A percentile compares a stretch with the other conserved stretches of the same genome.
phyloP scores from a whole-genome alignment of 2,329 filamentous ascomycete genomes.

The Diaporthe caulivora region DNA sequence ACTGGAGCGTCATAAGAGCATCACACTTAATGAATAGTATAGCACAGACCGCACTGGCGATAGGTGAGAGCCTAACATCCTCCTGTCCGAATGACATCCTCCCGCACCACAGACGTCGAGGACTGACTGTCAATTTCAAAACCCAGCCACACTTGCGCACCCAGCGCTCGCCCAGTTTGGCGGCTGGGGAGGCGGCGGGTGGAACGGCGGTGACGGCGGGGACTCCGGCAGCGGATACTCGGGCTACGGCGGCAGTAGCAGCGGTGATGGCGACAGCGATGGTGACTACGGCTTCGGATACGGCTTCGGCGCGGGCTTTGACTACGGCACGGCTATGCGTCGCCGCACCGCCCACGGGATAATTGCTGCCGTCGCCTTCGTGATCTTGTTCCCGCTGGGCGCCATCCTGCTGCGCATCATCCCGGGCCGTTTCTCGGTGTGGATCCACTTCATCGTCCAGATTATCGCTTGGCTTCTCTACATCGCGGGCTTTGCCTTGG shows the following conservation, averaged over 20 bases:
- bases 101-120: neutral
- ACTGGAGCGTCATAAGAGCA: neutral
- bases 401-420: conserved; percentile 43
- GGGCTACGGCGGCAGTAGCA: neutral
- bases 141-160: neutral
- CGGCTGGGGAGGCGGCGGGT: conserved; percentile 18
- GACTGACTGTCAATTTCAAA: neutral
- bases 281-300: neutral
- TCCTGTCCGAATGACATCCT: neutral
- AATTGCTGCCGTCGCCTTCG: conserved; percentile 40
- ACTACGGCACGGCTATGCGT: neutral
- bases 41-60: conserved; percentile 2
- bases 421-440: conserved; percentile 51
- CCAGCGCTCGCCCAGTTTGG: conserved; percentile 30
- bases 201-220: neutral
- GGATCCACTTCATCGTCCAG: conserved; percentile 56
- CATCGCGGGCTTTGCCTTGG: conserved; percentile 55
- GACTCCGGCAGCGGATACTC: neutral
- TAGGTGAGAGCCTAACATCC: conserved; percentile 15
- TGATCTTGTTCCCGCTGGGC: conserved; percentile 43
- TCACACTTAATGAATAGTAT: neutral
- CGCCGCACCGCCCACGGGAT: conserved; percentile 39
- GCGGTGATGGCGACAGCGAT: neutral
- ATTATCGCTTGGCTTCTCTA: conserved; percentile 52
- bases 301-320: neutral